Base-by-base conservation (phyloP, 2,329 filamentous ascomycete genomes). In the Pestalotiopsis sp. region DNA sequence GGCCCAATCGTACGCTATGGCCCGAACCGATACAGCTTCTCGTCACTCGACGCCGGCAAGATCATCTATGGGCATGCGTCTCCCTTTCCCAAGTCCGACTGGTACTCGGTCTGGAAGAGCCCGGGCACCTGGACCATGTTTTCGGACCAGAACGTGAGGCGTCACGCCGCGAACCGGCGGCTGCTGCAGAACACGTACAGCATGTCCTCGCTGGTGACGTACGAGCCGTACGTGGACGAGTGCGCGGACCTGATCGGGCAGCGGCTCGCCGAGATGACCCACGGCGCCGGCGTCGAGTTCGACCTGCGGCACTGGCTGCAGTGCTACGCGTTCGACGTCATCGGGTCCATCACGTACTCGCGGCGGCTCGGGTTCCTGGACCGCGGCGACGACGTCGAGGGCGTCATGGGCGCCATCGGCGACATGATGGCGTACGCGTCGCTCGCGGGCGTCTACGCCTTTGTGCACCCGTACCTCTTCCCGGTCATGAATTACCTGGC, bases 11-110 rank as follows among this genome's bases (percentile, higher is more conserved):
- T 86, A 0, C 82, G 85, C 0, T 80, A 86, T 67, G 83, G 82
- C 0, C 84, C 84, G 0, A 79, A 83, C 23, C 80, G 85, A 7
- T 86, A 85, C 66, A 84, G 81, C 45, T 76, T 87, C 69, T 78
- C 77, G 41, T 79, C 84, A 65, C 74, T 78, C 0, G 73, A 79
- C 0, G 83, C 82, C 0, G 71, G 80, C 2, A 83, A 81, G 66
- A 76, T 72, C 0, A 81, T 86, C 25, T 85, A 85, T 69, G 80
- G 81, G 1, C 74, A 76, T 4, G 80, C 80, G 0, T 75, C 72
- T 36, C 72, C 73, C n/a, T 80, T 78, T 62, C 23, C 72, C 13
- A 81, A 81, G 67, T 80, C 77, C 0, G 64, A 72, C 0, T 80
- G 78, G 76, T 81, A 81, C 39, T 39, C 69, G 0, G 67, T 75